Evolutionary conservation across 257 asterid species (phyloP), one percentile per base, ranked within the genome.

Genomic region (Paraleonurus japonicus): DNA sequence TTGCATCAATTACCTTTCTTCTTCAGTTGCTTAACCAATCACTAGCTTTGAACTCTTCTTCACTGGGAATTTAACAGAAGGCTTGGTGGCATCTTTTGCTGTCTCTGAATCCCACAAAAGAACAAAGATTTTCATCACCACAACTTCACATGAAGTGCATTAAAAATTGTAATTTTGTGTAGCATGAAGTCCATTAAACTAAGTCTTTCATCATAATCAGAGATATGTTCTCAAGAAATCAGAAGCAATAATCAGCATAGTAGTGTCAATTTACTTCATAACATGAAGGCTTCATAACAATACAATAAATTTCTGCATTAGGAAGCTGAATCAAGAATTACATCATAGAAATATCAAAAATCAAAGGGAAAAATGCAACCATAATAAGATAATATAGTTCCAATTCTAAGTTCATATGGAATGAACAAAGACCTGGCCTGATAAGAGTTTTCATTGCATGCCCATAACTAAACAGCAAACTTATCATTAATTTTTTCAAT

Each of bases 31-130:
- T 78, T 85, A 27, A 83, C 37, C 84, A n/a, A n/a, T n/a, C n/a
- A 72, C 81, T 59, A 87, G 67, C 67, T 76, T 87, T 58, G 93
- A 64, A 61, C 86, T 76, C 81, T 85, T 90, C 87, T 89, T 91
- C 88, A 91, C 79, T 5, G 84, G 81, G 67, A 91, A 91, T 65
- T 76, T 81, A 69, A 72, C 72, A 1, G 86, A 33, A 48, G 84
- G 2, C 61, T 75, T 90, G 12, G 20, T 81, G 71, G 81, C 76
- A 68, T 65, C 79, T 58, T 75, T 12, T 1, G 80, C 58, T 7
- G 81, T 32, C 67, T 82, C 90, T 78, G 75, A 43, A 67, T 43
- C 27, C 73, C 79, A 62, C 37, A 39, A 61, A 63, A 59, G 3
- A 6, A 22, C 5, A 66, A 67, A 16, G 10, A 4, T 30, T 30